These are phyloP conservation scores for Sclerotinia glacialis DNA, from an alignment of 2,329 filamentous ascomycete genomes.

Conservation along the genomic window DNA sequence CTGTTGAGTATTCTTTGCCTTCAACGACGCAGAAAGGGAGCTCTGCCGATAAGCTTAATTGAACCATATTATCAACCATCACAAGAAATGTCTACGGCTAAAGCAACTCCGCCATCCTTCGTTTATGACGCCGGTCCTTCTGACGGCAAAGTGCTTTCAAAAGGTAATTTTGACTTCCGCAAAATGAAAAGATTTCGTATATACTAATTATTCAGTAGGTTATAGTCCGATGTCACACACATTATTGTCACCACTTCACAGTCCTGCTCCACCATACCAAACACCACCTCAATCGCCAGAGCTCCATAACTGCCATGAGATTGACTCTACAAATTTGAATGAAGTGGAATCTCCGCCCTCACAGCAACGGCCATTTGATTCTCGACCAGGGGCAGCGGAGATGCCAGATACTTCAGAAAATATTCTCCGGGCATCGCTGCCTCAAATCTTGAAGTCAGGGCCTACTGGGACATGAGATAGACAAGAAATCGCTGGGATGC, in stretches of 20 bases:
- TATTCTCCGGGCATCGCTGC: background rate
- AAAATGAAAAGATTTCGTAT: background rate
- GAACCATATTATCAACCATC: background rate
- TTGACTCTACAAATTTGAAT: constrained; percentile 6
- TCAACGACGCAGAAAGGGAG: background rate
- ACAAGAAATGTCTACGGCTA: background rate
- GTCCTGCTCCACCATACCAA: constrained; percentile 19
- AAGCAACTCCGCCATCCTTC: background rate
- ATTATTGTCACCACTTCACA: background rate
- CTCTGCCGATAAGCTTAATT: background rate
- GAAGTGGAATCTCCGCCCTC: constrained; percentile 1
- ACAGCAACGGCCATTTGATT: background rate
- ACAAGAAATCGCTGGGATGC: no score
- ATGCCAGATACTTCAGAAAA: constrained; percentile 7
- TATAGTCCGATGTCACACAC: background rate
- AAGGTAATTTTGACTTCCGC: background rate
- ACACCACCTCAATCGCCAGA: constrained; percentile 1
- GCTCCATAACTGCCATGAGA: constrained; percentile 3
- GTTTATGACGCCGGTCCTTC: background rate
- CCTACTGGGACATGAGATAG: background rate
- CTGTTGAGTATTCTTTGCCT: background rate
- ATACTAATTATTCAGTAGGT: background rate
- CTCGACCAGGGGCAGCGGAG: background rate
- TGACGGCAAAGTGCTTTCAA: background rate
- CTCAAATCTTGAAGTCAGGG: background rate